Evolutionary conservation across 768 basidiomycete species (phyloP).

Genomic region (Cubamyces lactineus): DNA sequence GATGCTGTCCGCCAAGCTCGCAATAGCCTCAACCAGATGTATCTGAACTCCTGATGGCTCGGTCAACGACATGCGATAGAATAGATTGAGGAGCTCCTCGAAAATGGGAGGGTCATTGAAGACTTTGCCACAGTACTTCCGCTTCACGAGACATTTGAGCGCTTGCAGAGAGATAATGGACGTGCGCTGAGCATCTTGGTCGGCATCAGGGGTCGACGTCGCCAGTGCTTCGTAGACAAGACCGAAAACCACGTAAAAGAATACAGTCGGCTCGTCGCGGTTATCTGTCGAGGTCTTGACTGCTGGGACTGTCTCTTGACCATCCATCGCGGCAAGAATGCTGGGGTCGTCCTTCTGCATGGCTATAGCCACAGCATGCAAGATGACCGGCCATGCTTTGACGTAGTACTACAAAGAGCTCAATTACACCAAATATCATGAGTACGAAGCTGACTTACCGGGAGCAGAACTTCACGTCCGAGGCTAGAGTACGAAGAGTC

Average conservation of each 20-base stretch:
- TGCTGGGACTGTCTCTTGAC: conserved; percentile 47
- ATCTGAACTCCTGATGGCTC: conserved; percentile 74
- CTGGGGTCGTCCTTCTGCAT: conserved; percentile 73
- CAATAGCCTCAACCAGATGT: conserved; percentile 65
- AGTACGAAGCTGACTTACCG: conserved; percentile 55
- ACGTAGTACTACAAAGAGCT: conserved; percentile 73
- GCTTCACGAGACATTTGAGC: conserved; percentile 76
- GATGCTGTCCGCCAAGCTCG: conserved; percentile 40
- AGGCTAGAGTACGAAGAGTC: conserved; percentile 87
- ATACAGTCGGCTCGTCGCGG: conserved; percentile 66
- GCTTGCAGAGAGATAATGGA: conserved; percentile 70
- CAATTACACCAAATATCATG: background rate
- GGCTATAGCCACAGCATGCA: conserved; percentile 81
- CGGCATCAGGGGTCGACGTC: conserved; percentile 62
- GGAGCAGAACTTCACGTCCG: conserved; percentile 88
- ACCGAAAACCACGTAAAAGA: conserved; percentile 91
- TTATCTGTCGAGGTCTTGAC: conserved; percentile 25
- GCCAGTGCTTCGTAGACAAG: conserved; percentile 90
- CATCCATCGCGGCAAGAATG: conserved; percentile 83
- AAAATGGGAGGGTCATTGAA: conserved; percentile 83
- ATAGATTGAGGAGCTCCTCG: conserved; percentile 86
- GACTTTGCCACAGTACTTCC: conserved; percentile 79
- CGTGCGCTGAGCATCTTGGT: conserved; percentile 46
- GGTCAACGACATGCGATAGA: conserved; percentile 88
- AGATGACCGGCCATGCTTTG: conserved; percentile 77